A percentile compares a stretch with the other conserved stretches of the same genome.
These are phyloP conservation scores for Penicillium rolfsii DNA, from an alignment of 2,329 filamentous ascomycete species.

Conservation along the genomic window DNA sequence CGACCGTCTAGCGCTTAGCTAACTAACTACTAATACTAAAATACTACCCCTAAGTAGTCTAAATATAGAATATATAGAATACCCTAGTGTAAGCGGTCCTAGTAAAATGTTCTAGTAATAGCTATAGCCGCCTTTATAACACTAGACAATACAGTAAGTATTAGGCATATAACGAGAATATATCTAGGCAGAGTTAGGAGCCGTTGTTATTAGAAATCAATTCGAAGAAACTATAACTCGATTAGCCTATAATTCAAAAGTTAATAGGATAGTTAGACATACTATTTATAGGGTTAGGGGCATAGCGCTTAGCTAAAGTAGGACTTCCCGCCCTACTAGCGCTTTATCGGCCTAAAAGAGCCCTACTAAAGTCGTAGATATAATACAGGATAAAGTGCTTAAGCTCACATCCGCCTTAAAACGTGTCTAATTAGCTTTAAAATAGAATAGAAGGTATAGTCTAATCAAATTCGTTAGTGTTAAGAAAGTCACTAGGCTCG, in stretches of 20 bases:
- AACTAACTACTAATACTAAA: not conserved
- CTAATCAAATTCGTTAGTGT: not conserved
- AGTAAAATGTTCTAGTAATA: slow-evolving; percentile 1
- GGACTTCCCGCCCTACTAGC: not conserved
- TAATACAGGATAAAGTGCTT: not conserved
- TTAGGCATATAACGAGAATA: not conserved
- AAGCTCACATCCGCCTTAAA: not conserved
- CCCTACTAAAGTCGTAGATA: not conserved
- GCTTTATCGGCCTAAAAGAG: slow-evolving; percentile 1
- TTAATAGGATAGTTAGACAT: not conserved
- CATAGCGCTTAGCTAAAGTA: not conserved
- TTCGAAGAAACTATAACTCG: slow-evolving; percentile 2
- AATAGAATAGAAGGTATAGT: not conserved
- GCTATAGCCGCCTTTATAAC: not conserved
- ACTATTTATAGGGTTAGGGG: not conserved
- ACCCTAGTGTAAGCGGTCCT: slow-evolving; percentile 3
- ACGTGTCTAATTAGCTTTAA: slow-evolving; percentile 1
- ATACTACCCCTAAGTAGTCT: not conserved
- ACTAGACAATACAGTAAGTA: not conserved
- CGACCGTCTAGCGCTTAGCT: slow-evolving; percentile 1
- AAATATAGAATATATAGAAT: not conserved
- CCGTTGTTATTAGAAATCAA: slow-evolving; percentile 1
- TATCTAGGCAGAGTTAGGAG: not conserved
- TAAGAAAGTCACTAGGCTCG: slow-evolving; percentile 1
- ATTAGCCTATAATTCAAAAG: not conserved